A percentile compares a stretch with the other conserved stretches of the same genome.
These are phyloP conservation scores for Alternaria alternata DNA, from an alignment of 2,329 filamentous ascomycete species.

Conservation along the genomic window DNA sequence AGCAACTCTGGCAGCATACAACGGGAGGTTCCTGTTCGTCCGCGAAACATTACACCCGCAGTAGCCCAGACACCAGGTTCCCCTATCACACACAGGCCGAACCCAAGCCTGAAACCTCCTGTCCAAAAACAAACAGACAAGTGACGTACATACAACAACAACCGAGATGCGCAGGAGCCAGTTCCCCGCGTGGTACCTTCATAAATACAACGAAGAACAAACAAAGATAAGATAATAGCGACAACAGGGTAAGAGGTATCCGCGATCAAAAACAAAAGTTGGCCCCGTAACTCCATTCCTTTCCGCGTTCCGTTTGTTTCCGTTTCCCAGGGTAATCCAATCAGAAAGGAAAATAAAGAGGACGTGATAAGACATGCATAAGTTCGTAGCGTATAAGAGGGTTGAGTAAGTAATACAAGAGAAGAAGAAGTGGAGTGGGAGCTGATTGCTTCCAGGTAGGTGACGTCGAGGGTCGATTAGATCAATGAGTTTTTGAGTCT, in stretches of 20 bases:
- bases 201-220: slow-evolving; percentile 30
- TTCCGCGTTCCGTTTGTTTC: background rate
- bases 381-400: slow-evolving; percentile 15
- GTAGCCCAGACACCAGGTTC: background rate
- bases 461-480: slow-evolving; percentile 4
- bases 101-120: background rate
- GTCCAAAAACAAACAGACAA: background rate
- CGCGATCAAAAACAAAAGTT: slow-evolving; percentile 26
- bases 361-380: slow-evolving; percentile 6
- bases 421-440: slow-evolving; percentile 28
- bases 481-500: slow-evolving; percentile 40
- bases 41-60: slow-evolving; percentile 19
- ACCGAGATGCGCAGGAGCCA: slow-evolving; percentile 10
- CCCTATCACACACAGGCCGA: background rate
- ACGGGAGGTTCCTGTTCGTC: slow-evolving; percentile 2
- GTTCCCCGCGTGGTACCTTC: slow-evolving; percentile 18
- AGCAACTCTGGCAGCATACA: background rate
- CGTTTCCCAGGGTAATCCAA: slow-evolving; percentile 25
- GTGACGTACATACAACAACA: slow-evolving; percentile 2
- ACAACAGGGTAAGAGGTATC: slow-evolving; percentile 38
- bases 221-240: slow-evolving; percentile 18
- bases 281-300: slow-evolving; percentile 5
- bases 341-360: slow-evolving; percentile 27
- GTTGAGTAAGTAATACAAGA: slow-evolving; percentile 46
- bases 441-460: background rate